A percentile compares a stretch with the other conserved stretches of the same genome.
Conservation (phyloP, 495 filamentous ascomycete species). For the Lineolata rhizophorae region DNA sequence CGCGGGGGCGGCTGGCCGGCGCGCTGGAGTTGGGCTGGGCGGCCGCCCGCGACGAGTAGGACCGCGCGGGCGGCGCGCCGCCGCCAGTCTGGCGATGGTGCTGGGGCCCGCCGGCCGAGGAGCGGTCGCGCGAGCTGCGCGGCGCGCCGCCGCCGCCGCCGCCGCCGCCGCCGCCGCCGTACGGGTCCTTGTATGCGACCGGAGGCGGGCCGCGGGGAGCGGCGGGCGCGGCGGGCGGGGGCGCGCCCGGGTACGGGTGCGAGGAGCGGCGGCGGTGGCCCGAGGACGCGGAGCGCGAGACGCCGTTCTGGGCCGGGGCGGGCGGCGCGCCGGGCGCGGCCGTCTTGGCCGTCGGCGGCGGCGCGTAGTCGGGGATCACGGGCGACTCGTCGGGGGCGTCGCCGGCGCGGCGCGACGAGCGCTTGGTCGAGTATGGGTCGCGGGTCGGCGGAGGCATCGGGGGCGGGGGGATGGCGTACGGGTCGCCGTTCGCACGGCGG, state of each 20-base stretch:
- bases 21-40: too few relatives aligned
- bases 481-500: too few relatives aligned
- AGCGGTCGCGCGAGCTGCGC: too few relatives aligned
- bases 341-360: conserved; percentile 5
- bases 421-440: conserved; percentile 6
- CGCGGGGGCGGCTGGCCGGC: too few relatives aligned
- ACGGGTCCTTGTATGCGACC: conserved; percentile 31
- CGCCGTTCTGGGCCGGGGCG: conserved; percentile 16
- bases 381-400: conserved; percentile 1
- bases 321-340: conserved; percentile 3
- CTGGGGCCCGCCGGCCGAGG: too few relatives aligned
- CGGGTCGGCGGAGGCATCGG: conserved; percentile 5
- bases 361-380: conserved; percentile 1
- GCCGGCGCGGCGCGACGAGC: too few relatives aligned
- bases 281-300: conserved; percentile 18
- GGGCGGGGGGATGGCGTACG: too few relatives aligned
- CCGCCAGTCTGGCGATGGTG: too few relatives aligned
- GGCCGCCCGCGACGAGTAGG: too few relatives aligned
- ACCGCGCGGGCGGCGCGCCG: too few relatives aligned
- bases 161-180: too few relatives aligned
- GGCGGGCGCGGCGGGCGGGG: conserved; percentile 34
- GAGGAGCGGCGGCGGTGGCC: conserved; percentile 12
- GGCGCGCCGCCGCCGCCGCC: too few relatives aligned
- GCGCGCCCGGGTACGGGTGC: conserved; percentile 1
- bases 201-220: conserved; percentile 31